Conservation (phyloP, 2,329 filamentous ascomycete species). For the Leptodontidium sp. region DNA sequence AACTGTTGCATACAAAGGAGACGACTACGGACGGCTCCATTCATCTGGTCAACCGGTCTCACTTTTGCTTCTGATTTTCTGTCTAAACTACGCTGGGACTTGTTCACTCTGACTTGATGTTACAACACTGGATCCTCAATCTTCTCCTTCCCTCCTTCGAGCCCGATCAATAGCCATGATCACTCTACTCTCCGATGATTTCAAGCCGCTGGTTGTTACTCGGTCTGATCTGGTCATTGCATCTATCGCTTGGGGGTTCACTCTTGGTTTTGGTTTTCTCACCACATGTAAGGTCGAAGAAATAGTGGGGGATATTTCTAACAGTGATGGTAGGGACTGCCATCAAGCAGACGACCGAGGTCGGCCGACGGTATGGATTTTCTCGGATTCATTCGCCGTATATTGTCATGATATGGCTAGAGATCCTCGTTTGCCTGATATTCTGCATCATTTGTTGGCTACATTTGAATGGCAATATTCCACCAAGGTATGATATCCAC, state of each 20-base stretch:
- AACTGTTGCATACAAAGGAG: slow-evolving; percentile 1
- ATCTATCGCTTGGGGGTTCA: slow-evolving; percentile 50
- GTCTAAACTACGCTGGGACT: slow-evolving; percentile 9
- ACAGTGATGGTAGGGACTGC: slow-evolving; percentile 46
- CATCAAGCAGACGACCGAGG: slow-evolving; percentile 48
- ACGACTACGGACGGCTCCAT: slow-evolving; percentile 2
- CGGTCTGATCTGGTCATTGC: slow-evolving; percentile 48
- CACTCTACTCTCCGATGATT: slow-evolving; percentile 29
- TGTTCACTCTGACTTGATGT: neutral
- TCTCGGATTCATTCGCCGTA: slow-evolving; percentile 48
- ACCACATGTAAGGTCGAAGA: slow-evolving; percentile 25
- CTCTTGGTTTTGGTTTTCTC: slow-evolving; percentile 47
- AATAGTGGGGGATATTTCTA: neutral
- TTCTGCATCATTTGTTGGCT: slow-evolving; percentile 53
- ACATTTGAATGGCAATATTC: slow-evolving; percentile 49
- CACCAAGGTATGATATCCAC: slow-evolving; percentile 42
- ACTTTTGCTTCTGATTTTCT: slow-evolving; percentile 3
- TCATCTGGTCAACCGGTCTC: slow-evolving; percentile 8
- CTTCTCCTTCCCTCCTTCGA: slow-evolving; percentile 10
- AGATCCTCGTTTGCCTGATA: slow-evolving; percentile 51
- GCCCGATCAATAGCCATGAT: slow-evolving; percentile 23
- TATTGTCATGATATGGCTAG: slow-evolving; percentile 55
- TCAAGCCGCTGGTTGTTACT: slow-evolving; percentile 26
- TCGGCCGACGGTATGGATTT: slow-evolving; percentile 45
- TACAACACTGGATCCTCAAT: neutral